Percentiles rank a stretch among this genome's conserved stretches.
phyloP scores from a whole-genome alignment of 495 filamentous ascomycete species.

The Annulohypoxylon moriforme region DNA sequence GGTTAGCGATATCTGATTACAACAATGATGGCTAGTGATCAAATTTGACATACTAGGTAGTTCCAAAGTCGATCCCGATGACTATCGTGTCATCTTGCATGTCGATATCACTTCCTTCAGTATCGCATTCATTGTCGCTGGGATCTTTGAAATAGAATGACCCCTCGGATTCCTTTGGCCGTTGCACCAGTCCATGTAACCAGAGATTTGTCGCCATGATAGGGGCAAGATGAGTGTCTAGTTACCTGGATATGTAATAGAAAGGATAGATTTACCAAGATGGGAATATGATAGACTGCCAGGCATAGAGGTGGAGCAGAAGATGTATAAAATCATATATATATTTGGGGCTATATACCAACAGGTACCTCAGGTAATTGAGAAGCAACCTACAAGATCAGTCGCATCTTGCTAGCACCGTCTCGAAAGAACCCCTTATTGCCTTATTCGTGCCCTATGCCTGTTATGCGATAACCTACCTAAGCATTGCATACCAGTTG shows the following conservation, averaged over 20 bases:
- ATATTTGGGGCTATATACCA: too few relatives aligned
- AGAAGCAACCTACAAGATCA: neutral
- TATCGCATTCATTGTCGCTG: neutral
- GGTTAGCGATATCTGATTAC: neutral
- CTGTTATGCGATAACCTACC: too few relatives aligned
- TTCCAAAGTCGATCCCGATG: constrained; percentile 49
- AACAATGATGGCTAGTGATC: neutral
- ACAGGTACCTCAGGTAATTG: neutral
- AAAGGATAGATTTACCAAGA: too few relatives aligned
- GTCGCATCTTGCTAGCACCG: neutral
- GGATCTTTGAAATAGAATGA: neutral
- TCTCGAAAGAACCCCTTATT: neutral
- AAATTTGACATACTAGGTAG: constrained; percentile 27
- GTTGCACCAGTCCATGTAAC: neutral
- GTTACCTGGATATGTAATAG: too few relatives aligned
- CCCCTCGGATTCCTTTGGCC: neutral
- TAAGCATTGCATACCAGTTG: neutral
- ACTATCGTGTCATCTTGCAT: constrained; percentile 18
- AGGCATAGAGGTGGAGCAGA: too few relatives aligned
- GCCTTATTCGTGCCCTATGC: neutral
- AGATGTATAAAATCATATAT: too few relatives aligned
- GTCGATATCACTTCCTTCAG: neutral
- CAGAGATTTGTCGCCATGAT: neutral
- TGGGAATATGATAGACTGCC: too few relatives aligned
- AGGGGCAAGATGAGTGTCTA: neutral